Percentiles rank a stretch among this genome's conserved stretches.
These are phyloP conservation scores for Rhodosporidiobolus odoratus DNA, from an alignment of 768 basidiomycete genomes.

Conservation along the genomic window DNA sequence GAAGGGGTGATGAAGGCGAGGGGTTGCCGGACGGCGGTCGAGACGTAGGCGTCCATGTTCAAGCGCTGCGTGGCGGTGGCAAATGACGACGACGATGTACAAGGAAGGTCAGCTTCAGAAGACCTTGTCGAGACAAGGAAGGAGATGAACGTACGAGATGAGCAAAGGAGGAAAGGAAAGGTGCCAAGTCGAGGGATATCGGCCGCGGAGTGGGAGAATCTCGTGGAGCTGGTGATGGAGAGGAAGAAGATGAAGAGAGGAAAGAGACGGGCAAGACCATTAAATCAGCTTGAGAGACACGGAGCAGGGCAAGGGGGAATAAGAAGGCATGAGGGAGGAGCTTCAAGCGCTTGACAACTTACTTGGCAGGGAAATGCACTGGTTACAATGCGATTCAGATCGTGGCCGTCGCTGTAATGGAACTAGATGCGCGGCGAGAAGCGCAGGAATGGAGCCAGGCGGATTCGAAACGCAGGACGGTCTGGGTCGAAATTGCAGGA, in stretches of 20 bases:
- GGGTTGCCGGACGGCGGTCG: not conserved
- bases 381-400: too few relatives aligned
- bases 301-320: not conserved
- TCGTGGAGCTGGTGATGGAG: not conserved
- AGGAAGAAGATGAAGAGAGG: not conserved
- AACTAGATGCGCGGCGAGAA: too few relatives aligned
- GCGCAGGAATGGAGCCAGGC: not conserved
- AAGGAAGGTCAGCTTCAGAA: not conserved
- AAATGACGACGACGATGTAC: not conserved
- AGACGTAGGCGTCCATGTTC: constrained; percentile 9
- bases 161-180: not conserved
- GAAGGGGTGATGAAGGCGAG: constrained; percentile 18
- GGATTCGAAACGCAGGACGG: too few relatives aligned
- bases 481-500: not conserved
- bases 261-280: not conserved
- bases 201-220: not conserved
- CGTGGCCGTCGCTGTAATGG: too few relatives aligned
- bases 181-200: not conserved
- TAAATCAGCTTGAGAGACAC: not conserved
- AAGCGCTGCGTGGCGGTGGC: not conserved
- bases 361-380: too few relatives aligned
- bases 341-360: too few relatives aligned
- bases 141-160: constrained; percentile 18
- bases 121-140: not conserved
- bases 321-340: not conserved